A percentile compares a stretch with the other conserved stretches of the same genome.
Conservation (phyloP, 495 filamentous ascomycete genomes). For the Chaetomium fimeti region DNA sequence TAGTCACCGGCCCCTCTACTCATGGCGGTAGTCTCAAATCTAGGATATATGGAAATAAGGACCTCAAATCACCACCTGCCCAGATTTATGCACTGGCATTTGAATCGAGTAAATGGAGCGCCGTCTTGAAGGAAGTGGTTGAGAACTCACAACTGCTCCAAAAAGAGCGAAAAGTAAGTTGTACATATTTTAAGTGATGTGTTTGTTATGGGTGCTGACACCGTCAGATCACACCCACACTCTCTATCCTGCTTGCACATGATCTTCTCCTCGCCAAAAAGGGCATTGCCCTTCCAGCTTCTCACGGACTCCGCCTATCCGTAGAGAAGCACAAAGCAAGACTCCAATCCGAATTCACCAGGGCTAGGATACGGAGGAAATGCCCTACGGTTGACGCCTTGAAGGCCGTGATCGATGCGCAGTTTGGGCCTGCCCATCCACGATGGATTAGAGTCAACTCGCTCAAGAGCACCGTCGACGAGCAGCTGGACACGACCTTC, state of each 20-base stretch:
- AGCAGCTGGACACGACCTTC: constrained; percentile 70
- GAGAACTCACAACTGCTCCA: constrained; percentile 68
- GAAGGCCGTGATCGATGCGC: constrained; percentile 54
- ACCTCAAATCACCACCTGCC: constrained; percentile 70
- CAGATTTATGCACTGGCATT: constrained; percentile 82
- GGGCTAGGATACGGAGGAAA: constrained; percentile 68
- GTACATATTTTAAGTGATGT: neutral
- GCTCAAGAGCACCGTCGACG: constrained; percentile 64
- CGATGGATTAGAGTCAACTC: constrained; percentile 90
- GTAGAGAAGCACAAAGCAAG: constrained; percentile 80
- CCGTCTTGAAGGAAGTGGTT: constrained; percentile 79
- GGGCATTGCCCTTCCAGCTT: constrained; percentile 72
- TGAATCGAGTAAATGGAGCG: constrained; percentile 88
- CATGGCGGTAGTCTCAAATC: constrained; percentile 77
- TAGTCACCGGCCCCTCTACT: constrained; percentile 62
- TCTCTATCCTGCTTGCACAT: constrained; percentile 80
- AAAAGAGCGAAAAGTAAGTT: constrained; percentile 74
- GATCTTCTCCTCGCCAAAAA: constrained; percentile 78
- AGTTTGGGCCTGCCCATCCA: constrained; percentile 52
- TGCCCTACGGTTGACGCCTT: constrained; percentile 64
- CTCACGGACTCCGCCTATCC: constrained; percentile 71
- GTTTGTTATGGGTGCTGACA: neutral
- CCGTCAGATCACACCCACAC: constrained; percentile 68
- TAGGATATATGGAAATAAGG: constrained; percentile 67
- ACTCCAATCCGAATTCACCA: constrained; percentile 75